Base-by-base conservation (phyloP, 192 early-diverging fungal genomes). In the Kappamyces sp. region DNA sequence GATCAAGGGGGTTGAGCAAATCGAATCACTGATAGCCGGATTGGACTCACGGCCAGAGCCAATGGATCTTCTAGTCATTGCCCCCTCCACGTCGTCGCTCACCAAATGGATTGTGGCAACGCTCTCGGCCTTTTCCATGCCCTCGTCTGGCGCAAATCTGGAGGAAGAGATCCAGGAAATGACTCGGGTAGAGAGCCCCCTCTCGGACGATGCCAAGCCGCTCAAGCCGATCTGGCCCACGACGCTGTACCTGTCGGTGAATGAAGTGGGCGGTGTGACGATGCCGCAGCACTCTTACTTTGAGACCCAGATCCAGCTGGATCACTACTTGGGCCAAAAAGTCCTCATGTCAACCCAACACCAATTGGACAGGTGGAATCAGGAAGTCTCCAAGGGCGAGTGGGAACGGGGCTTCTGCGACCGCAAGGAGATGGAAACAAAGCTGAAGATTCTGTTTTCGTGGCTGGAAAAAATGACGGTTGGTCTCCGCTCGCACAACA, bases 81-180 rank as follows among this genome's bases (percentile, higher is more conserved):
- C 47, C 4, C 41, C 52, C 0, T 43, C 48, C 9, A 41, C 61
- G 1, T 38, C 44, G 8, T 64, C 63, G n/a, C 47, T 49, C 34
- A 34, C 49, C 0, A 50, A 51, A 38, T 73, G 71, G 71, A 39
- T 69, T 6, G 53, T 63, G 41, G 71, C 61, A 34, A 52, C 66
- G n/a, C 35, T 40, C 15, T 52, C 37, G 35, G 61, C 71, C 2
- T 73, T 73, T 44, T 59, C 58, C 23, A 62, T 72, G 43, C 62
- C 64, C 42, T 61, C 9, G 58, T n/a, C 51, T 3, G 10, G 50
- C 9, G 23, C 64, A 37, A 4, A 15, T 6, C 40, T 13, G 23
- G 50, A 50, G 46, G 61, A 40, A 13, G 61, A 53, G 46, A 10
- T 53, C 33, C 6, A 12, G 3, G 38, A 53, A 55, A 32, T 55